phyloP scores from a whole-genome alignment of 2,329 filamentous ascomycete species.

The Colletotrichum chrysophilum region DNA sequence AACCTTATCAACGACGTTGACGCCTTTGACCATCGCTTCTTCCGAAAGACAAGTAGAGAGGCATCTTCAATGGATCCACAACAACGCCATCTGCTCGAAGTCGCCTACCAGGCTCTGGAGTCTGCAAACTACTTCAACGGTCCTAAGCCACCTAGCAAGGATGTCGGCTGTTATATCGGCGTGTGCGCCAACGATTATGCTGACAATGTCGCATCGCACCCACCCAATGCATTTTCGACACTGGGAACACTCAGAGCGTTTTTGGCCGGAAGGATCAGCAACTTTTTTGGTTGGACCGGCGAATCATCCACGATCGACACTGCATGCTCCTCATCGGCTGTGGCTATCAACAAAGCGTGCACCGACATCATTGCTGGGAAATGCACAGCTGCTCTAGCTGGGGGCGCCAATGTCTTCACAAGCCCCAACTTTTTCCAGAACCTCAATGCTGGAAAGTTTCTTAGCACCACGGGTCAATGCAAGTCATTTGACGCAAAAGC shows the following conservation, averaged over 20 bases:
- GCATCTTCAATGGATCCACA: constrained; percentile 34
- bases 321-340: constrained; percentile 41
- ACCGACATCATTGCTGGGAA: constrained; percentile 29
- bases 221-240: not conserved
- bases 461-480: constrained; percentile 34
- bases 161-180: constrained; percentile 31
- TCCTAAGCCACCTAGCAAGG: constrained; percentile 26
- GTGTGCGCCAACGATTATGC: constrained; percentile 23
- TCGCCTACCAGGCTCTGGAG: constrained; percentile 36
- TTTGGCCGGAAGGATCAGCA: constrained; percentile 33
- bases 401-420: constrained; percentile 41
- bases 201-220: constrained; percentile 24
- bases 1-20: constrained; percentile 24
- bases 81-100: constrained; percentile 35
- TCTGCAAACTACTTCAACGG: constrained; percentile 25
- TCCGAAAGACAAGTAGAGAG: constrained; percentile 34
- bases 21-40: constrained; percentile 44
- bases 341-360: constrained; percentile 40
- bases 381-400: constrained; percentile 38
- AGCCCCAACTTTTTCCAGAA: constrained; percentile 22
- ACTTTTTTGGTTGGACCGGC: constrained; percentile 40
- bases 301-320: constrained; percentile 39
- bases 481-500: constrained; percentile 35
- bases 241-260: constrained; percentile 38
- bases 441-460: constrained; percentile 23